Evolutionary conservation across 768 basidiomycete genomes (phyloP), one percentile per base, ranked within the genome.

Genomic region (Leccinum subtestaceum): DNA sequence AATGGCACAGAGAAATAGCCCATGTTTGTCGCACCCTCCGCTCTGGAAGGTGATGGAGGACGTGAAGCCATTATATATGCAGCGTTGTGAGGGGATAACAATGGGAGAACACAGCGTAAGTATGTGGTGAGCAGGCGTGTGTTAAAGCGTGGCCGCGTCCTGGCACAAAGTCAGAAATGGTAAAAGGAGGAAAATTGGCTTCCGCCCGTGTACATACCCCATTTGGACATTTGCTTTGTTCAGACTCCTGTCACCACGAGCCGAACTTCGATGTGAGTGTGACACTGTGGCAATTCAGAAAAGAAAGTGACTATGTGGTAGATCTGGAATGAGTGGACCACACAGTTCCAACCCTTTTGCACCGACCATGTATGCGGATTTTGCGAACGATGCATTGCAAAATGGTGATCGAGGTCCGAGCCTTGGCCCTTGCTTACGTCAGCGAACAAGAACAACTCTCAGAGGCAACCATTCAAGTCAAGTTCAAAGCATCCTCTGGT

Each of bases 1-100:
- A 91, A 87, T 5, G 87, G 78, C 19, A 77, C 75, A 9, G 86
- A 84, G 71, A 92, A 88, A 70, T 83, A 86, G 38, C 82, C 82
- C 64, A 74, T 72, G 25, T 75, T 68, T 17, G 62, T 54, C 17
- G 72, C 66, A 21, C 63, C 68, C 17, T 78, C 78, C 36, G 64
- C 60, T 50, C 64, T 72, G 25, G 68, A 66, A 17, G 78, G 77
- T 0, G 80, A 77, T 1, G 78, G 73, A 19, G 79, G 77, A 19
- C 71, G 68, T 15, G 76, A 79, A 29, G 62, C 60, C 74, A 73
- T 74, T 65, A 55, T 74, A 55, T 67, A 57, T 29, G 43, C 25
- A 32, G 29, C 9, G 12, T 54, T 7, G 40, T 25, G 64, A n/a
- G 25, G 57, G 56, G 29, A 60, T 57, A 32, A 68, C 65, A 66